A percentile compares a stretch with the other conserved stretches of the same genome.
Conservation (phyloP, 164 flowering plant species). For the Magnolia sinica region DNA sequence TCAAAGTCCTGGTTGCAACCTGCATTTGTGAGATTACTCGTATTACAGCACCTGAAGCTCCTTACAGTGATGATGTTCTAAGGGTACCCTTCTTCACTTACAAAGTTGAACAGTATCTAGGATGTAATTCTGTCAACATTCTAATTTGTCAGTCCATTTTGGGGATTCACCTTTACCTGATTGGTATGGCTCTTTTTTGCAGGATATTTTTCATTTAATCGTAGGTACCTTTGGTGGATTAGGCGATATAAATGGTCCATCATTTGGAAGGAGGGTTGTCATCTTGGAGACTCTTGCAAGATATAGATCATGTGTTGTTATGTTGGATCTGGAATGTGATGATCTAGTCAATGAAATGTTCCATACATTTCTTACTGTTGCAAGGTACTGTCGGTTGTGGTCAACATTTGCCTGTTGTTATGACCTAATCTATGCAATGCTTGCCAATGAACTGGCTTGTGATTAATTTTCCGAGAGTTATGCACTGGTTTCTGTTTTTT, state of each 20-base stretch:
- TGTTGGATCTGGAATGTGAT: constrained; percentile 97
- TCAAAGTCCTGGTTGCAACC: constrained; percentile 86
- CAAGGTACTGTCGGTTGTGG: constrained; percentile 48
- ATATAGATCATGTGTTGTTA: constrained; percentile 94
- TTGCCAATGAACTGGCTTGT: background rate
- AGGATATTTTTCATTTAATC: constrained; percentile 86
- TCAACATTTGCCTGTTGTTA: background rate
- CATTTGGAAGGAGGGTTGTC: constrained; percentile 83
- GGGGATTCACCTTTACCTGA: constrained; percentile 4
- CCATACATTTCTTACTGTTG: constrained; percentile 72
- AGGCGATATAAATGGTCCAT: constrained; percentile 68
- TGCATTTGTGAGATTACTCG: constrained; percentile 93
- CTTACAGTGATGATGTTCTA: constrained; percentile 80
- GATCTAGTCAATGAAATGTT: constrained; percentile 87
- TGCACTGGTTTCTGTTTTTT: background rate
- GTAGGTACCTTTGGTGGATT: constrained; percentile 82
- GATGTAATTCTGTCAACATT: background rate
- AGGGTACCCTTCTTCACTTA: constrained; percentile 46
- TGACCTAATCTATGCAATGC: background rate
- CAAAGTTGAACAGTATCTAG: constrained; percentile 6
- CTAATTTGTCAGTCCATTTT: background rate
- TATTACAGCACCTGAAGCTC: constrained; percentile 96
- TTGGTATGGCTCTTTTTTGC: constrained; percentile 24
- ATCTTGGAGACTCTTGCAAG: constrained; percentile 94
- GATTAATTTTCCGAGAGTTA: background rate